Percentiles rank a stretch among this genome's conserved stretches.
phyloP scores from a whole-genome alignment of 2,329 filamentous ascomycete species.

The Phialophora chinensis region DNA sequence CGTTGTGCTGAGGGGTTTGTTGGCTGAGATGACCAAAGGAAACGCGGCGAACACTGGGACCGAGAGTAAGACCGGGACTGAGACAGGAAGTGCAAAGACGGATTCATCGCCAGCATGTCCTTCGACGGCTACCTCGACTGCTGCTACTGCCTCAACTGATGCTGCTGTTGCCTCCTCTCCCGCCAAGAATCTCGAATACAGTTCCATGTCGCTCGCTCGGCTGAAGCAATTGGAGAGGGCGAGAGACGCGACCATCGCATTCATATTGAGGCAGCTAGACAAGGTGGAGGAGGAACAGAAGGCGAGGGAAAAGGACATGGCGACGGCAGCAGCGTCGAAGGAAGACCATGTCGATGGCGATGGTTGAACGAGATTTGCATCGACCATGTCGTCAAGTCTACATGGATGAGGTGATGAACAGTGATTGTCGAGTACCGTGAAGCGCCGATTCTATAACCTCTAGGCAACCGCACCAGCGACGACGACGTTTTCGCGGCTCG shows the following conservation, averaged over 20 bases:
- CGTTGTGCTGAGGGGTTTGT: conserved; percentile 52
- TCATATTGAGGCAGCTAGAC: conserved; percentile 60
- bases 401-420: background rate
- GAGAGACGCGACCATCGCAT: conserved; percentile 59
- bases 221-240: conserved; percentile 59
- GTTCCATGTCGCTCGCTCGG: conserved; percentile 44
- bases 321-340: background rate
- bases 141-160: background rate
- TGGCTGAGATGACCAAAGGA: conserved; percentile 49
- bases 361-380: background rate
- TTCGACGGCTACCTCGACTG: background rate
- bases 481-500: background rate
- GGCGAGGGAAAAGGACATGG: conserved; percentile 4
- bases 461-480: too few species aligned
- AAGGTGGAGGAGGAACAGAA: conserved; percentile 52
- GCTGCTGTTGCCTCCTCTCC: conserved; percentile 28
- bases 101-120: background rate
- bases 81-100: background rate
- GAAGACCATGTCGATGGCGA: background rate
- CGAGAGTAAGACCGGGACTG: background rate
- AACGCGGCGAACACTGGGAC: background rate
- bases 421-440: background rate
- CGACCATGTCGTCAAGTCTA: background rate
- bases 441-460: background rate
- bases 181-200: conserved; percentile 49